Evolutionary conservation across 2,329 filamentous ascomycete species (phyloP), one percentile per base, ranked within the genome.

Genomic region (Trichoderma aggressivum): DNA sequence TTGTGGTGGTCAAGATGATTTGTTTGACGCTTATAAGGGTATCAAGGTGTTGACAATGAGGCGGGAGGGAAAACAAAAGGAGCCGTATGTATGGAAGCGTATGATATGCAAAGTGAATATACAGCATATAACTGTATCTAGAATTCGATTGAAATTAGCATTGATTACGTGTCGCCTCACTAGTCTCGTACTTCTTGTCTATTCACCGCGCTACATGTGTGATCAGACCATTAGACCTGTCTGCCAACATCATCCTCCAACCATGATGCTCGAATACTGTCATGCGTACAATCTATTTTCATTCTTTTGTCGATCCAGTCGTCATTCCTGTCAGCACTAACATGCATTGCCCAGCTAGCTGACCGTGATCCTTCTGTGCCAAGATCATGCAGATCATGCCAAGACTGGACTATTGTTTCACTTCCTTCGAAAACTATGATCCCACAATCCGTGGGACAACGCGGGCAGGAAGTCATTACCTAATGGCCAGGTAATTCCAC

Each of bases 331-430:
- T 16, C 16, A 36, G 30, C 6, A 14, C 34, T n/a, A 4, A 36
- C 30, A 55, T 55, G 8, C 10, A 32, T 21, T 21, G 3, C 24
- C 62, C 30, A 65, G 21, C 16, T 16, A 55, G 34, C 62, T 47
- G 30, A 32, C 3, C 30, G 43, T 21, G 28, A 30, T 12, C 43
- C n/a, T 32, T 32, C 39, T 21, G 18, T 21, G 36, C 39, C 60
- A 32, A 63, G 47, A 30, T 63, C 39, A 14, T 50, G 39, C 60
- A 63, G 47, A 30, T 63, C 39, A 14, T 50, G 39, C 60, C 60
- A 63, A 30, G 18, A 7, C 16, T n/a, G 36, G 18, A 63, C 32
- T 14, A 3, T 63, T 1, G 26, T 18, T 3, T 7, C 21, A 34
- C 36, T 21, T 11, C 18, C 32, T 30, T 4, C n/a, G 10, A 39